Evolutionary conservation across 1,284 basidiomycete genomes (phyloP), one percentile per base, ranked within the genome.

Genomic region (Omphalotus olearius): DNA sequence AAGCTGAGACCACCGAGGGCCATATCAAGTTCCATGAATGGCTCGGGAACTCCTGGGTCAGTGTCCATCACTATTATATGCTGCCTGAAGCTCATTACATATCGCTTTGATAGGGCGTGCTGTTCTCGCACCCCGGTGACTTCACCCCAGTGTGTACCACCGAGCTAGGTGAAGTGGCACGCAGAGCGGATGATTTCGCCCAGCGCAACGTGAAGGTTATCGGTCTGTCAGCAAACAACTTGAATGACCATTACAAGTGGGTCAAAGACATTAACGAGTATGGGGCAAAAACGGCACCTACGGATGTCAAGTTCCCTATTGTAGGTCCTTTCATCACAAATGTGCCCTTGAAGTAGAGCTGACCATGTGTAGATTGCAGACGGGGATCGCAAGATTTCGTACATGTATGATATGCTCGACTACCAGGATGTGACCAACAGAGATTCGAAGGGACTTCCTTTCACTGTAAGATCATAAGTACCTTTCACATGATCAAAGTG

Each of bases 361-460:
- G 10, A 14, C n/a, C 10, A 41, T 50, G 33, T 36, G 16, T 58
- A 91, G 88, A 97, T 99, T 59, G 95, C 92, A 51, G 96, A 99
- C 67, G 78, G 82, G 46, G 88, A 93, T 65, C 83, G 97, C 66
- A 87, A 85, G 68, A 80, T 98, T 52, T 88, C 93, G 14, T 84
- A 81, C 39, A 69, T 90, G 55, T 95, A 94, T 66, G 93, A 94
- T 69, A 99, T 99, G 97, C 79, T 99, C 56, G 96, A 99, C 69
- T 80, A 89, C 60, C 90, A 96, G 67, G 93, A 97, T 69, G 81
- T 90, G 47, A 96, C 94, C 55, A 99, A 99, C 75, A 83, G 89
- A 51, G 97, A 99, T 69, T 79, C 78, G 49, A 96, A 96, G 74
- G 93, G 94, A 47, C 76, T 89, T 43, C 91, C 90, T 26, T 88